Evolutionary conservation across 805 yeast species (phyloP).

Genomic region (Nakazawaea anatomiae): DNA sequence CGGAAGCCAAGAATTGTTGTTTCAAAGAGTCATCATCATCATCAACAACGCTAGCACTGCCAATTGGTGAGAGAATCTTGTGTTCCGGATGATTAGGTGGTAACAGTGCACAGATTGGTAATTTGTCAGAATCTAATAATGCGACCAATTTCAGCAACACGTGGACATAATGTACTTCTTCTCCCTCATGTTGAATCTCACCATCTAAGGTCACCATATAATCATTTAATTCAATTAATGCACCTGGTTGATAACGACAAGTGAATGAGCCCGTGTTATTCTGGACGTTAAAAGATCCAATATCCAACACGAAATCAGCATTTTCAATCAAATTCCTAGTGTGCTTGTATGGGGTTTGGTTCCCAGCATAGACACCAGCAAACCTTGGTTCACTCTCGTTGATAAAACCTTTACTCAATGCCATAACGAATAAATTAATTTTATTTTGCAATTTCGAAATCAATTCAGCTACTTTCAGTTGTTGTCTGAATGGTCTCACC

Average conservation of each 20-base stretch:
- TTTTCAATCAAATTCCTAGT: conserved; percentile 21
- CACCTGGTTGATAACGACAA: conserved; percentile 12
- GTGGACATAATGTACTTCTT: conserved; percentile 25
- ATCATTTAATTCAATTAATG: conserved; percentile 32
- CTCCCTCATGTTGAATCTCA: conserved; percentile 16
- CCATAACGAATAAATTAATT: conserved; percentile 34
- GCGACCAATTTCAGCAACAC: conserved; percentile 22
- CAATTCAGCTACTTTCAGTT: conserved; percentile 22
- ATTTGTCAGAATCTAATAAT: conserved; percentile 1
- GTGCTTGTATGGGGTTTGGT: conserved; percentile 22
- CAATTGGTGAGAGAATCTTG: too few species aligned
- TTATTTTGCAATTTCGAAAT: conserved; percentile 25
- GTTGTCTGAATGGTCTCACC: conserved; percentile 30
- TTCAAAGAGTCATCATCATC: conserved; percentile 14
- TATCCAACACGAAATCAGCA: conserved; percentile 25
- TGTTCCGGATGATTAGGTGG: too few species aligned
- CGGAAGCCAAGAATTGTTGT: conserved; percentile 30
- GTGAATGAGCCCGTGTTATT: conserved; percentile 9
- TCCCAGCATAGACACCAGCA: conserved; percentile 39
- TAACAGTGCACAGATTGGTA: conserved; percentile 11
- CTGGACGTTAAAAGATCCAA: conserved; percentile 23
- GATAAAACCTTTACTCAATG: conserved; percentile 32
- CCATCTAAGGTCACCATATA: conserved; percentile 34
- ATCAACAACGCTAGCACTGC: not conserved
- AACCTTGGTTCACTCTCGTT: conserved; percentile 35